Evolutionary conservation across 2,329 filamentous ascomycete species (phyloP).

Genomic region (Ophiostoma piceae): DNA sequence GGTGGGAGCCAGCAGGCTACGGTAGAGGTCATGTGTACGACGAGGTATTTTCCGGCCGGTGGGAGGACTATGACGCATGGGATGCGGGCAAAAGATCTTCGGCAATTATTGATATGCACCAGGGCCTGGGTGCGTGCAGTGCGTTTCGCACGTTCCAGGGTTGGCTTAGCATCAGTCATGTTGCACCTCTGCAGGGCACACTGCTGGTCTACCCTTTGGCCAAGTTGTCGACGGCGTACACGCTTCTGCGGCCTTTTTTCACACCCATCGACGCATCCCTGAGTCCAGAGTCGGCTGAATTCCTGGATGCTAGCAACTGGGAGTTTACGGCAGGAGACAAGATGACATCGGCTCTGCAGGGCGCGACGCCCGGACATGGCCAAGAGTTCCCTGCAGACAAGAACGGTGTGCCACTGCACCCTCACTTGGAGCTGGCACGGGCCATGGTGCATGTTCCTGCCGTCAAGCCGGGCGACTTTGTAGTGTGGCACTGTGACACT

Average conservation of each 20-base stretch:
- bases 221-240: slow-evolving; percentile 70
- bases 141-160: slow-evolving; percentile 89
- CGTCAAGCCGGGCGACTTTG: slow-evolving; percentile 68
- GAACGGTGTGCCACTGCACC: slow-evolving; percentile 48
- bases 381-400: slow-evolving; percentile 59
- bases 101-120: slow-evolving; percentile 69
- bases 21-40: slow-evolving; percentile 65
- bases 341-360: slow-evolving; percentile 49
- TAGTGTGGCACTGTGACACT: slow-evolving; percentile 77
- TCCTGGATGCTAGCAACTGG: slow-evolving; percentile 44
- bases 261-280: slow-evolving; percentile 38
- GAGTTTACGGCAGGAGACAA: slow-evolving; percentile 28
- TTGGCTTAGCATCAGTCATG: slow-evolving; percentile 76
- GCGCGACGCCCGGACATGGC: slow-evolving; percentile 61
- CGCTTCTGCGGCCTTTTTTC: slow-evolving; percentile 81
- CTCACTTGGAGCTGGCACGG: slow-evolving; percentile 60
- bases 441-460: slow-evolving; percentile 68
- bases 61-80: slow-evolving; percentile 80
- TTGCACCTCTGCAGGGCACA: slow-evolving; percentile 69
- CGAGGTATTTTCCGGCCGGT: slow-evolving; percentile 64
- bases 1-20: slow-evolving; percentile 68
- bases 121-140: slow-evolving; percentile 73
- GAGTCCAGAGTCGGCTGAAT: slow-evolving; percentile 25
- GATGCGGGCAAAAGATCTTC: slow-evolving; percentile 64
- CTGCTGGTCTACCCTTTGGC: slow-evolving; percentile 76